Evolutionary conservation across 495 filamentous ascomycete species (phyloP), one percentile per base, ranked within the genome.

Genomic region (Aspergillus leporis): DNA sequence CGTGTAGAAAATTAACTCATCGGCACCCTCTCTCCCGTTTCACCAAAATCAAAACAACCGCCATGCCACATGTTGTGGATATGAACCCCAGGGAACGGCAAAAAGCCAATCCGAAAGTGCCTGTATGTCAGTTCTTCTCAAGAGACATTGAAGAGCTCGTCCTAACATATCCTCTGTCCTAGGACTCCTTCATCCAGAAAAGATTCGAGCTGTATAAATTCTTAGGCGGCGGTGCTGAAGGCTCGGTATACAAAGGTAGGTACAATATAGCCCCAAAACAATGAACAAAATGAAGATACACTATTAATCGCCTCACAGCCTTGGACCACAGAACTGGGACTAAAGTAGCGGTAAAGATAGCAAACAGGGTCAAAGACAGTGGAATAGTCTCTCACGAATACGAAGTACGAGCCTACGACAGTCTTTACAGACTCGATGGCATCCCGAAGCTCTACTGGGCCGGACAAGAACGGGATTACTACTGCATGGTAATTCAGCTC

Each of bases 381-480:
- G 25, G 6, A 6, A 28, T 28, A 28, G 3, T 3, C 25, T 28
- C 3, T 28, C 25, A 28, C 3, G 3, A 36, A 36, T 4, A 36
- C 13, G 32, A 14, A 36, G 32, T 28, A 28, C 3, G 10, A 36
- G 13, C 8, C 32, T 36, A 36, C 32, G 32, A 36, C 32, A 36
- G 32, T 36, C 13, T 36, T 1, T 10, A 36, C 2, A 8, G 32
- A 36, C 8, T 36, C 10, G 9, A 2, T 1, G 74, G 74, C 56
- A 71, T 76, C 25, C 69, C 72, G n/a, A 38, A 58, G 41, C 45
- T 74, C 6, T 61, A 59, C 40, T 67, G 64, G 70, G 61, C 55
- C 45, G 68, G 66, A n/a, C 7, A 63, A 18, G 43, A 73, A 23
- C 61, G 59, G 58, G 66, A 71, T n/a, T 72, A 55, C 62, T 45